Evolutionary conservation across 331 rosid species (phyloP).

Genomic region (Malus hybrid): DNA sequence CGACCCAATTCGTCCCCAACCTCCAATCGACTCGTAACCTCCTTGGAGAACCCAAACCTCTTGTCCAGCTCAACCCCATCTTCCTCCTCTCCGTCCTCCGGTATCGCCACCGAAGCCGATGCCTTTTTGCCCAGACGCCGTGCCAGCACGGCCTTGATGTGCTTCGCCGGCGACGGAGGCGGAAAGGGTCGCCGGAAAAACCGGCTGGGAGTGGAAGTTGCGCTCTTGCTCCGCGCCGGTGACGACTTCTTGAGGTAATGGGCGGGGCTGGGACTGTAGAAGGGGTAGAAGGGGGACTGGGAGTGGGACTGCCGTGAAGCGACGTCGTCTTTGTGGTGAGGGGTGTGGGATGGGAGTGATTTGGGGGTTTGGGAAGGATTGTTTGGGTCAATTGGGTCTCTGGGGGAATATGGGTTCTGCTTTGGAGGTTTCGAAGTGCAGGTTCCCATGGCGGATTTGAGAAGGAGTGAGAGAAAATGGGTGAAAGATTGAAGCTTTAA

Average conservation of each 20-base stretch:
- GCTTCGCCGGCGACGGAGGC: constrained; percentile 99
- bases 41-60: constrained; percentile 94
- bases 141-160: constrained; percentile 71
- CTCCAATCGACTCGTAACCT: constrained; percentile 65
- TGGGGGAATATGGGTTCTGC: constrained; percentile 54
- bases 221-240: constrained; percentile 37
- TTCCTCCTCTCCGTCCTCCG: constrained; percentile 66
- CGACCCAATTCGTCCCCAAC: constrained; percentile 93
- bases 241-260: constrained; percentile 49
- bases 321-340: constrained; percentile 34
- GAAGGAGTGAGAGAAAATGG: background rate
- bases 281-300: constrained; percentile 76
- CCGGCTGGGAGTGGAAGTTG: constrained; percentile 75
- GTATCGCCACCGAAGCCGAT: constrained; percentile 43
- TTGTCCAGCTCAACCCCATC: constrained; percentile 69
- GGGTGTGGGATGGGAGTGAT: constrained; percentile 25
- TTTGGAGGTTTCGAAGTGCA: constrained; percentile 87
- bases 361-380: constrained; percentile 47
- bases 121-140: constrained; percentile 73
- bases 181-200: constrained; percentile 84
- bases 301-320: constrained; percentile 20
- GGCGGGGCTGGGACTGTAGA: constrained; percentile 82
- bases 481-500: background rate
- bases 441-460: constrained; percentile 50
- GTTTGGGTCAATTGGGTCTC: constrained; percentile 27